Percentiles rank a stretch among this genome's conserved stretches.
Evolutionary conservation across 768 basidiomycete genomes (phyloP).

Genomic region (Epithele typhae): DNA sequence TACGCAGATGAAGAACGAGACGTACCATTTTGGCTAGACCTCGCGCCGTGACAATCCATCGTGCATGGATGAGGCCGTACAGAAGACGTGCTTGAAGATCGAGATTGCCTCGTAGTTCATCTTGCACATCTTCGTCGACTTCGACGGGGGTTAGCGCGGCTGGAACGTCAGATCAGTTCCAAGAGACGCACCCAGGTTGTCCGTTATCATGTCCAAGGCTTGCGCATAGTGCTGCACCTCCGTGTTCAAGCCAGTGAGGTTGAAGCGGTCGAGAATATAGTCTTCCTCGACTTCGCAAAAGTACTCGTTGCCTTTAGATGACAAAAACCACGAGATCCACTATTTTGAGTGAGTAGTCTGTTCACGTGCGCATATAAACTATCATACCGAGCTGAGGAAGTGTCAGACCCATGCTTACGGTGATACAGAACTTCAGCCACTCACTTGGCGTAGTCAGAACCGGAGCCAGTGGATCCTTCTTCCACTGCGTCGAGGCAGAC

Average conservation of each 20-base stretch:
- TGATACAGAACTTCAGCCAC: slow-evolving; percentile 25
- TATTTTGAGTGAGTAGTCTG: too few species aligned
- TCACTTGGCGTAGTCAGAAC: slow-evolving; percentile 95
- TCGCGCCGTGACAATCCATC: slow-evolving; percentile 94
- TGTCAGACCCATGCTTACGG: too few species aligned
- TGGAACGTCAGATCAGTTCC: background rate
- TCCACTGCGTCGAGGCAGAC: too few species aligned
- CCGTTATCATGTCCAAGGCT: slow-evolving; percentile 93
- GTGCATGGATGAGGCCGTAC: slow-evolving; percentile 94
- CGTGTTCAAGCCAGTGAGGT: slow-evolving; percentile 93
- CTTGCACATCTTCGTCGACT: slow-evolving; percentile 89
- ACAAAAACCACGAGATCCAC: slow-evolving; percentile 99
- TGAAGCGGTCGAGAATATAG: slow-evolving; percentile 97
- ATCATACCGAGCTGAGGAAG: too few species aligned
- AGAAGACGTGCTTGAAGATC: slow-evolving; percentile 91
- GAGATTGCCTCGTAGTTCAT: slow-evolving; percentile 85
- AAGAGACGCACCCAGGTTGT: slow-evolving; percentile 72
- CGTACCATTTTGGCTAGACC: slow-evolving; percentile 93
- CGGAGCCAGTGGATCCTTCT: slow-evolving; percentile 86
- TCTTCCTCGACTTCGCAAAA: slow-evolving; percentile 99
- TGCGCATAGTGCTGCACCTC: slow-evolving; percentile 94
- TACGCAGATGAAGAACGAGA: background rate
- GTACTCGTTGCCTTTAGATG: slow-evolving; percentile 98
- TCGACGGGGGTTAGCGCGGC: background rate
- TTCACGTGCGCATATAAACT: too few species aligned